These are phyloP conservation scores for Asterochloris sp. DNA, from an alignment of 139 green algal species.

Conservation along the genomic window DNA sequence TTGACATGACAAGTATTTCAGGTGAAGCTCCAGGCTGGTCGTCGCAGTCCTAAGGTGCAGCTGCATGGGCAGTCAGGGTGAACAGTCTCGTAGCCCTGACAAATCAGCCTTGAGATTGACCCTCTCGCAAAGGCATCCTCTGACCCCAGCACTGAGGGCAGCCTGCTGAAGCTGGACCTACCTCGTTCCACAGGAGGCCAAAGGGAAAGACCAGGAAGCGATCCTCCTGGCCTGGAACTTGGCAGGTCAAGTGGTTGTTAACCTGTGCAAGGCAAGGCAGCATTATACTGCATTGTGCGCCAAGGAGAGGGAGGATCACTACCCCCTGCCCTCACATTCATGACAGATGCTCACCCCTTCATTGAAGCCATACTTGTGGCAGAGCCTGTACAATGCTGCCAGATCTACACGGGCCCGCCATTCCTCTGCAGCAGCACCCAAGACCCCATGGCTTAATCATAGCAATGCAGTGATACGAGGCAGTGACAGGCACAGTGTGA, in stretches of 20 bases:
- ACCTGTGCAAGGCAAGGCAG: not conserved
- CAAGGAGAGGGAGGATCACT: not conserved
- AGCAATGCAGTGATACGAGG: not conserved
- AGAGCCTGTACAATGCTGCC: constrained; percentile 33
- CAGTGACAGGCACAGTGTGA: too few relatives aligned
- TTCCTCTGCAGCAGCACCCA: constrained; percentile 21
- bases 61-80: too few relatives aligned
- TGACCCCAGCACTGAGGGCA: too few relatives aligned
- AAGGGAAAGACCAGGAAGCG: constrained; percentile 41
- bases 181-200: constrained; percentile 33
- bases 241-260: constrained; percentile 24
- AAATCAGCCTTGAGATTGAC: too few relatives aligned
- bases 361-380: constrained; percentile 34
- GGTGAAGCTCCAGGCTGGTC: too few relatives aligned
- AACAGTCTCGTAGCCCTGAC: too few relatives aligned
- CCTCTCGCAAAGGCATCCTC: too few relatives aligned
- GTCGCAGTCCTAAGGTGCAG: too few relatives aligned
- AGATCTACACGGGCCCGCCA: constrained; percentile 39
- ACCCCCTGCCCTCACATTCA: not conserved
- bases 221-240: constrained; percentile 25
- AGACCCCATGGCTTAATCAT: not conserved
- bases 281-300: not conserved
- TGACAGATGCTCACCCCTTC: constrained; percentile 14
- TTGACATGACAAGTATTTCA: too few relatives aligned
- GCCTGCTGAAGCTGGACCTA: not conserved